Base-by-base conservation (phyloP, 495 filamentous ascomycete species). In the Mycothermus thermophilus region DNA sequence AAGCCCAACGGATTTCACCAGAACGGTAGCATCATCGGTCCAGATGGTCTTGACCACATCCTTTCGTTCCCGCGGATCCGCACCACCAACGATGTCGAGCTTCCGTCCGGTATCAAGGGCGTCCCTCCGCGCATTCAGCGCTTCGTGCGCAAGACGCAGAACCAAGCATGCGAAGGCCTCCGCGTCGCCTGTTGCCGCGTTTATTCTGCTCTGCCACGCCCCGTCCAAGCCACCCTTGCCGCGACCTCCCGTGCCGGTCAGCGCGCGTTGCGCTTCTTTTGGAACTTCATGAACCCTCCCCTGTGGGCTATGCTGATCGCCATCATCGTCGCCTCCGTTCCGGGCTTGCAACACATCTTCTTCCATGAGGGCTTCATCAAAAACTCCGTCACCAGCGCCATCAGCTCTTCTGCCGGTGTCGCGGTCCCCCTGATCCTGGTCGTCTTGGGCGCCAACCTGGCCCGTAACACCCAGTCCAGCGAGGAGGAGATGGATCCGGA, bases 271-370 rank as follows among this genome's bases (percentile, higher is more conserved):
- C 44, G 54, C 24, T 85, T 83, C 21, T 41, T 80, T 7, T 86
- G 80, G 81, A 79, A 80, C 23, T 90, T 94, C 57, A 96, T 97
- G 90, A 97, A 96, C 57, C 88, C 90, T 5, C 92, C 90, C 1
- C 74, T 97, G 1, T 96, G 87, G 84, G 88, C 90, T 8, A 96
- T 97, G 88, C 65, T 96, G 2, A 59, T 73, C 13, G 80, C 92
- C 12, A 78, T 96, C 36, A 52, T 95, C 36, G 79, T 96, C 4
- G 90, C 92, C 18, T 93, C 84, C 2, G 71, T 95, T n/a, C 92
- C 90, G 0, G 53, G 64, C 2, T 67, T 96, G 2, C 87, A 97
- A 54, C 59, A 61, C 18, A 59, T 86, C 10, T 96, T 97, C 64
- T 97, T 95, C 62, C 65, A 75, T 30, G 75, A 82, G 10, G 90